Percentiles rank a stretch among this genome's conserved stretches.
These are phyloP conservation scores for Fistulinella cinereoalba DNA, from an alignment of 1,284 basidiomycete species.

Conservation along the genomic window DNA sequence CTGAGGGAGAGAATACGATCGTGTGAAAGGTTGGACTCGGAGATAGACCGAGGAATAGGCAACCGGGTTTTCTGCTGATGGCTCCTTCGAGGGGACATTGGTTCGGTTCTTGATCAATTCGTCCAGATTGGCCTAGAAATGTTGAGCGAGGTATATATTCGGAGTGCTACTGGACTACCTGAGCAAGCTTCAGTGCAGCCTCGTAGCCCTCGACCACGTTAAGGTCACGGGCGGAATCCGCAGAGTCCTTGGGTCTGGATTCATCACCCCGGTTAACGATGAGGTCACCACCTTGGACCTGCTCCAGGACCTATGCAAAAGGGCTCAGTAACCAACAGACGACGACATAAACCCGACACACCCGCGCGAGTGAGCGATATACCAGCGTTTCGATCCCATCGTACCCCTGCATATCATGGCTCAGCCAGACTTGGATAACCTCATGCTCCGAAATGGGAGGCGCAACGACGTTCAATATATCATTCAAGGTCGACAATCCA, in stretches of 20 bases:
- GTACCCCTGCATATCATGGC: slow-evolving; percentile 96
- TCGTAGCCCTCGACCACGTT: slow-evolving; percentile 84
- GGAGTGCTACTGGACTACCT: slow-evolving; percentile 43
- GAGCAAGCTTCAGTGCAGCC: slow-evolving; percentile 76
- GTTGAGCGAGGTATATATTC: neutral
- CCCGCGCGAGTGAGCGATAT: slow-evolving; percentile 79
- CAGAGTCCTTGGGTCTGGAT: slow-evolving; percentile 58
- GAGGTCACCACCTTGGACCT: slow-evolving; percentile 90
- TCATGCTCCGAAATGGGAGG: slow-evolving; percentile 98
- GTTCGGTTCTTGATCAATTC: slow-evolving; percentile 68
- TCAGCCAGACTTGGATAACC: slow-evolving; percentile 92
- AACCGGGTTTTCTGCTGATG: slow-evolving; percentile 65
- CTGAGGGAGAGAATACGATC: slow-evolving; percentile 48
- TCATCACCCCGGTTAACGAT: slow-evolving; percentile 85
- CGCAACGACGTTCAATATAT: slow-evolving; percentile 93
- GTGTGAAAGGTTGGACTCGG: slow-evolving; percentile 86
- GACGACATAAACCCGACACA: slow-evolving; percentile 37
- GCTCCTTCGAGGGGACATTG: slow-evolving; percentile 38
- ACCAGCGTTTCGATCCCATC: slow-evolving; percentile 96
- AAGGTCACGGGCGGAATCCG: slow-evolving; percentile 60
- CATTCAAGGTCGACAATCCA: slow-evolving; percentile 83
- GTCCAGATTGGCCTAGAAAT: slow-evolving; percentile 69
- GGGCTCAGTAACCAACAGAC: slow-evolving; percentile 4
- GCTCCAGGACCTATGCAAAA: slow-evolving; percentile 76
- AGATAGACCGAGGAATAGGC: slow-evolving; percentile 91